Conservation (phyloP, 805 yeast species). For the Candida ipomoeae region DNA sequence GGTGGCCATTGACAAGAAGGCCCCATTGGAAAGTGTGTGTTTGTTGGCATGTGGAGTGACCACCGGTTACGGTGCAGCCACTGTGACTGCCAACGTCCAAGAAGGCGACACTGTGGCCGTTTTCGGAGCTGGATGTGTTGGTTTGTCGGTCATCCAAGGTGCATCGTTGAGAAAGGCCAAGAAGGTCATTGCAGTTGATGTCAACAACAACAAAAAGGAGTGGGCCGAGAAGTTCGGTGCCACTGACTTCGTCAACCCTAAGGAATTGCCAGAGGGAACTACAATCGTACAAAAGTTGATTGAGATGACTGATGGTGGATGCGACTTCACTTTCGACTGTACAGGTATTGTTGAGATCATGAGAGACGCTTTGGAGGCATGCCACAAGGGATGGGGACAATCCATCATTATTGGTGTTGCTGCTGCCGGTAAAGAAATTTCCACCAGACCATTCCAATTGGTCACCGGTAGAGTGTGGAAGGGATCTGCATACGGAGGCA, state of each 20-base stretch:
- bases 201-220: slow-evolving; percentile 75
- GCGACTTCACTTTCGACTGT: slow-evolving; percentile 95
- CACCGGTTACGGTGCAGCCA: slow-evolving; percentile 97
- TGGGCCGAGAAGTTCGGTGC: slow-evolving; percentile 93
- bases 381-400: slow-evolving; percentile 99
- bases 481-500: slow-evolving; percentile 99
- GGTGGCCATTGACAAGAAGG: slow-evolving; percentile 82
- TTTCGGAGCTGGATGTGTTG: slow-evolving; percentile 98
- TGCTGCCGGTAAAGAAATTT: slow-evolving; percentile 94
- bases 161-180: slow-evolving; percentile 80
- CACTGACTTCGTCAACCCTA: slow-evolving; percentile 89
- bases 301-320: slow-evolving; percentile 94
- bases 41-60: slow-evolving; percentile 98
- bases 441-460: slow-evolving; percentile 97
- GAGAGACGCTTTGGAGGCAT: slow-evolving; percentile 94
- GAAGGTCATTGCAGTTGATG: slow-evolving; percentile 79
- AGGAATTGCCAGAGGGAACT: slow-evolving; percentile 65
- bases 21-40: slow-evolving; percentile 83
- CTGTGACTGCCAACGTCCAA: slow-evolving; percentile 86
- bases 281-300: slow-evolving; percentile 77
- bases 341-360: slow-evolving; percentile 94
- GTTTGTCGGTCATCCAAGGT: slow-evolving; percentile 94
- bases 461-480: slow-evolving; percentile 99
- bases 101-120: slow-evolving; percentile 93
- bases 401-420: slow-evolving; percentile 97